Conservation (phyloP, 2,329 filamentous ascomycete genomes). For the Chaetomiaceae sp. region DNA sequence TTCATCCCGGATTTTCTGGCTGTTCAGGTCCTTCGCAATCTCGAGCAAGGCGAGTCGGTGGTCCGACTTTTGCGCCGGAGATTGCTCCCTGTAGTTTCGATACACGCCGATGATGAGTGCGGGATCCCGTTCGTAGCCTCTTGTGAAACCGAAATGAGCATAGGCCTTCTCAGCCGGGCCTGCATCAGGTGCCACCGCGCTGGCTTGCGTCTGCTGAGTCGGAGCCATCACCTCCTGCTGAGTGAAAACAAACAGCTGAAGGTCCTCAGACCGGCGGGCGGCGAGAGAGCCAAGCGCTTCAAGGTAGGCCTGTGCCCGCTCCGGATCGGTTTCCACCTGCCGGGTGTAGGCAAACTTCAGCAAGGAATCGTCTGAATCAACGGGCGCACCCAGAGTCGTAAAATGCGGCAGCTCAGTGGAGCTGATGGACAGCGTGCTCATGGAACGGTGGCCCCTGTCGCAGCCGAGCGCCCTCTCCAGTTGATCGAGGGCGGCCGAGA, state of each 20-base stretch:
- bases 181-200: background rate
- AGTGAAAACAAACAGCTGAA: conserved; percentile 23
- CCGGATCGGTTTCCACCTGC: conserved; percentile 21
- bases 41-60: conserved; percentile 29
- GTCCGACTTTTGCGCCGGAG: conserved; percentile 26
- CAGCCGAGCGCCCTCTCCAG: conserved; percentile 21
- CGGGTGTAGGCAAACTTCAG: conserved; percentile 26
- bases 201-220: conserved; percentile 8
- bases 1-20: conserved; percentile 18
- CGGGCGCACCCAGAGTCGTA: conserved; percentile 20
- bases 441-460: conserved; percentile 28
- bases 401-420: conserved; percentile 15
- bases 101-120: conserved; percentile 26
- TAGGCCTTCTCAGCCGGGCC: conserved; percentile 23
- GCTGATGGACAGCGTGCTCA: background rate
- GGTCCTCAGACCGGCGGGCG: conserved; percentile 13
- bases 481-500: conserved; percentile 27
- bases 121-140: conserved; percentile 14
- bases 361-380: conserved; percentile 18
- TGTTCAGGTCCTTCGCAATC: conserved; percentile 28
- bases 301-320: conserved; percentile 14
- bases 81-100: conserved; percentile 22
- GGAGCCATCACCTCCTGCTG: conserved; percentile 9
- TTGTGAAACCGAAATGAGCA: conserved; percentile 25
- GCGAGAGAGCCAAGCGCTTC: conserved; percentile 22